Base-by-base conservation (phyloP, 2,329 filamentous ascomycete species). In the Trichoderma sp. region DNA sequence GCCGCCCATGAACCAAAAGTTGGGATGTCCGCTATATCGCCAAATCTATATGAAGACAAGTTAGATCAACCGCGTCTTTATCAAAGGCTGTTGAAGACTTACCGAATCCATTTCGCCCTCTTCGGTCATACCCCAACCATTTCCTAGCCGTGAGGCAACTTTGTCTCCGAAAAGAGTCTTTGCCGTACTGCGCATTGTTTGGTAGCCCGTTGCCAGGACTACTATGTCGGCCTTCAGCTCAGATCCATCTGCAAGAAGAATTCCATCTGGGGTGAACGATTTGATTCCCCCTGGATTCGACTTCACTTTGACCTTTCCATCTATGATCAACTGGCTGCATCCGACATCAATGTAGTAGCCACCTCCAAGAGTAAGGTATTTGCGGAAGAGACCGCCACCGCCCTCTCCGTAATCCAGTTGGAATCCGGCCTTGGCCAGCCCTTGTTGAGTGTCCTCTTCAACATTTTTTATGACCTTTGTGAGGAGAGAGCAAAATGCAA, bases 1-100 rank as follows among this genome's bases (percentile, higher is more conserved):
- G 1, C 89, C 89, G 0, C 88, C 88, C 72, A 89, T 87, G 72
- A 87, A 88, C 89, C 88, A 91, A 69, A 91, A 88, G 0, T 88
- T 87, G 0, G 86, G 86, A 68, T 90, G 88, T 0, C 88, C 88
- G 29, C 84, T 89, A 14, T 81, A 80, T 68, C 85, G 84, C 87
- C 88, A 91, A 71, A 64, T 40, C 61, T 63, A 16, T 5, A n/a
- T 2, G 16, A n/a, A n/a, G 14, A 5, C 6, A 14, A 40, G 33
- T 64, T 7, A 64, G 47, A n/a, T 64, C 31, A 21, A 29, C 6
- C 13, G 3, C 35, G 29, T 19, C 16, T 19, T 33, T 27, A 43
- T 11, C 8, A 2, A 5, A 55, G 5, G 8, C 3, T 1, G 31
- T 35, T 11, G 11, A 21, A 27, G 19, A 13, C 53, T 58, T 33